Base-by-base conservation (phyloP, 495 filamentous ascomycete genomes). In the Thozetella sp. region DNA sequence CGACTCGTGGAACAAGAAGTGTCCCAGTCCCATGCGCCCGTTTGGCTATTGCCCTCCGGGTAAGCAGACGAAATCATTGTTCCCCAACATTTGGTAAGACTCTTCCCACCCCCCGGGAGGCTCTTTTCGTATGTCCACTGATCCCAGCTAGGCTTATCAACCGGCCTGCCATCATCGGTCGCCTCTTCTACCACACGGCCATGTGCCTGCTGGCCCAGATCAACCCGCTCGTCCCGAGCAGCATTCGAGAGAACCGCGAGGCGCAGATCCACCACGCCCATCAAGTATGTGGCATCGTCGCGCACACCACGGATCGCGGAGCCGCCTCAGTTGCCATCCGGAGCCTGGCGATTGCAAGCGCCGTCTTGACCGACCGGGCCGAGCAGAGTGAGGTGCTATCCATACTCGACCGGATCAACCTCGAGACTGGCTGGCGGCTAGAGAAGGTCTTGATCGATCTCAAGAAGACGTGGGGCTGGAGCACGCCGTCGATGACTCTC, bases 101-200 rank as follows among this genome's bases (percentile, higher is more conserved):
- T 48, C 40, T 30, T 54, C 22, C 53, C 30, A 25, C 23, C 17
- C 50, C 50, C 50, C 25, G n/a, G 12, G 56, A 13, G 2, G 19
- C 50, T 24, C 25, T 25, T 26, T 51, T 19, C 17, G 13, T 19
- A 37, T 10, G 9, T 45, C 30, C 56, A 57, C 70, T 71, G 63
- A 73, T n/a, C n/a, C 58, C 11, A 11, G 37, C 45, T 4, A 92
- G 90, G 92, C 80, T 97, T 23, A 86, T 93, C 61, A 94, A 95
- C 69, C 84, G 91, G 43, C 84, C 90, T 9, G 87, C 91, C 3
- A 86, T 93, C 27, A 82, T 97, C 43, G 93, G 89, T 11, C 86
- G 92, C 11, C 81, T 97, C n/a, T 92, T 97, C 62, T 98, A 96
- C 68, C 94, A 97, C 66, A 93, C 90, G 0, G 85, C 89, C 25